phyloP scores from a whole-genome alignment of 768 basidiomycete species.

The Chiua virens region DNA sequence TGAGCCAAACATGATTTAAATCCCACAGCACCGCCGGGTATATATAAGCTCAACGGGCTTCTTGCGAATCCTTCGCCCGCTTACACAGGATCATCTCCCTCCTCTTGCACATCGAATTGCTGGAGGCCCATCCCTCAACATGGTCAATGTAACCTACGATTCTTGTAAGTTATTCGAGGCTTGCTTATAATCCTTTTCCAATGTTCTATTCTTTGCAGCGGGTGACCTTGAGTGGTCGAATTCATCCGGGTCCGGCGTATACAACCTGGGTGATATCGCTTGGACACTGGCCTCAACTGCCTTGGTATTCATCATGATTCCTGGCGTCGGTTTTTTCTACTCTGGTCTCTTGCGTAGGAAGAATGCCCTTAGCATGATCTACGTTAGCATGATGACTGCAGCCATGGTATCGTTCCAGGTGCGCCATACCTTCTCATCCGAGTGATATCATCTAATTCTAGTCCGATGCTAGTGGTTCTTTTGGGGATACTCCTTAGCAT shows the following conservation, averaged over 20 bases:
- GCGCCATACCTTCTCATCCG: conserved; percentile 44
- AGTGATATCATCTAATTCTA: neutral
- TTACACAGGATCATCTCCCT: neutral
- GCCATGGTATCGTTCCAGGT: conserved; percentile 87
- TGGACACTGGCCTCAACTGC: conserved; percentile 75
- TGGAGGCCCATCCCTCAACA: conserved; percentile 15
- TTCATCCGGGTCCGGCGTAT: conserved; percentile 31
- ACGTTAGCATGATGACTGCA: conserved; percentile 70
- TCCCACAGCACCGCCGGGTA: conserved; percentile 4
- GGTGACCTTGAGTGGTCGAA: conserved; percentile 37
- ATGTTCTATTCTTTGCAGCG: conserved; percentile 27
- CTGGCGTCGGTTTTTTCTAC: conserved; percentile 86
- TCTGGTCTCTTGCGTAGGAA: conserved; percentile 89
- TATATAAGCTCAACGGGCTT: neutral
- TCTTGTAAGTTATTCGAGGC: conserved; percentile 22
- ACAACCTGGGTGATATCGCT: conserved; percentile 65
- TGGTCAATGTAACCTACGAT: conserved; percentile 47
- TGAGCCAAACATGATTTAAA: conserved; percentile 13
- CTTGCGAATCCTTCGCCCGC: conserved; percentile 4
- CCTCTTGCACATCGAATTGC: neutral
- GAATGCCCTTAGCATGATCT: conserved; percentile 91
- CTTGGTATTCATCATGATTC: conserved; percentile 84
- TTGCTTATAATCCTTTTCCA: neutral
- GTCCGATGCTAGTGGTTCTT: conserved; percentile 77
- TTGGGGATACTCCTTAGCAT: conserved; percentile 94